Base-by-base conservation (phyloP, 208 protist species). In the Strigomonas galati region DNA sequence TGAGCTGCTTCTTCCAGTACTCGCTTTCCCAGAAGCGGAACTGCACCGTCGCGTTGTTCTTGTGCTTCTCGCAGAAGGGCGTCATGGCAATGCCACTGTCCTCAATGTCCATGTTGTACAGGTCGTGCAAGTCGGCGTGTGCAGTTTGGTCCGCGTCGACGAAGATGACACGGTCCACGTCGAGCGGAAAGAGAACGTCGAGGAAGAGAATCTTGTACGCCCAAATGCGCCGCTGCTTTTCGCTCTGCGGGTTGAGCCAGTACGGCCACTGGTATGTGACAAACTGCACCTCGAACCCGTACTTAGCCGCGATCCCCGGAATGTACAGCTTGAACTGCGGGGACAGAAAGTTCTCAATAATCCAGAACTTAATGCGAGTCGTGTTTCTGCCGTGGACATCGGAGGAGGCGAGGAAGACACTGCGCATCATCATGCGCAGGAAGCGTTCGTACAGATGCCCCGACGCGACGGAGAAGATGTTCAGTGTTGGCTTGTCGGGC, bases 201-300 rank as follows among this genome's bases (percentile, higher is more conserved):
- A 99, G 81, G 84, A 99, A 99, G 7, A 99, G 85, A 57, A 99
- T 98, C 79, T 99, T 99, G 84, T 99, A 98, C 17, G 83, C 98
- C 98, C 98, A 99, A 69, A 99, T 99, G 15, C 96, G 96, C 37
- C 99, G 87, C 76, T 99, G 94, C 90, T 99, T 99, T 54, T 98
- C 90, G 19, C 87, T 92, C 81, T 99, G 98, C 67, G 77, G 74
- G 52, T 82, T 72, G 37, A 99, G 79, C 97, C 97, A 99, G 60
- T 62, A 81, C 53, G 98, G 98, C 99, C 98, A 99, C 68, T 98
- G 89, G 82, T 99, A 99, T 7, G 83, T 97, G 2, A 99, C 93
- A 44, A 99, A 91, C 35, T 74, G 74, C 9, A 97, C 93, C 52
- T 97, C 88, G 76, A 99, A 99, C 19, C 91, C 92, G 28, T 97